Base-by-base conservation (phyloP, 106 monocot genomes). In the Ottelia alismoides region DNA sequence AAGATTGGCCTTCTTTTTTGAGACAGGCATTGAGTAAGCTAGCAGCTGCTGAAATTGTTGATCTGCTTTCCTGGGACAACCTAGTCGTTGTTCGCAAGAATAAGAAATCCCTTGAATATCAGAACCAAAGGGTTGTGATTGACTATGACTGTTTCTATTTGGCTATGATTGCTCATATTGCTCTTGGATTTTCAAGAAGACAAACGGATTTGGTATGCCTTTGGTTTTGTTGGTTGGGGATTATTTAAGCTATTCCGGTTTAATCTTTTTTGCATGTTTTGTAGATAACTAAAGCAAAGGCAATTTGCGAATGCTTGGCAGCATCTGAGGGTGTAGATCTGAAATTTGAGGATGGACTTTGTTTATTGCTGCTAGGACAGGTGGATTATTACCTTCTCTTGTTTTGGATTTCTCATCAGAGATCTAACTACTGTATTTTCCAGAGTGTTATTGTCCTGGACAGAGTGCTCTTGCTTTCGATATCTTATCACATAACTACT, bases 1-100 rank as follows among this genome's bases (percentile, higher is more conserved):
- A 85, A 63, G 94, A 96, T 56, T 96, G 94, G 94, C 65, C 81
- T 65, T 69, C 51, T 64, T 94, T 84, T 66, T 60, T 96, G 59
- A 63, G 35, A 56, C 80, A 81, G 47, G 84, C 96, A 64, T 57
- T 96, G 72, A 82, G 58, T 35, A 78, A 76, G 67, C 48, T 96
- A 47, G 67, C 61, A 55, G 78, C 96, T 28, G 12, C 53, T 49
- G 96, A 96, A 75, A 72, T 89, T 61, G 79, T 89, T 20, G 88
- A 96, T 70, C 78, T 96, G 43, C 70, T 85, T 56, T 70, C 85
- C 43, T 96, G 96, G 96, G 84, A 78, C 55, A 61, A 58, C 21
- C 67, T 96, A 52, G 85, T 82, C 32, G 53, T 66, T 57, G 53
- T 70, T 55, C 84, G 96, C 35, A 89, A 85, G 72, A 88, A 89